Evolutionary conservation across 768 basidiomycete genomes (phyloP), one percentile per base, ranked within the genome.

Genomic region (Fibroporia radiculosa): DNA sequence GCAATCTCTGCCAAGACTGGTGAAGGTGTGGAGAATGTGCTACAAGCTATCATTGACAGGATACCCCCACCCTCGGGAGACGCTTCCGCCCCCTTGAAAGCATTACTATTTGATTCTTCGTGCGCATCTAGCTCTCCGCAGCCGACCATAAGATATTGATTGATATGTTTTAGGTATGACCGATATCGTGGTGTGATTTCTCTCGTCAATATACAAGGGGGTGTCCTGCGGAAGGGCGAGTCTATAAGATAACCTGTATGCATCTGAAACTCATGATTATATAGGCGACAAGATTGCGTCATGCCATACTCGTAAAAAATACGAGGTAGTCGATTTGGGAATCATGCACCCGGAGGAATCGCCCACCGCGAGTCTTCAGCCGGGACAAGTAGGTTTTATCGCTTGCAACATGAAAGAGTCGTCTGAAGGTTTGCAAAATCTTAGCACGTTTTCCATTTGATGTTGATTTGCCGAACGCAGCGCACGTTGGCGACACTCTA

Each of bases 401-500:
- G 86, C 91, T 1, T 98, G 95, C 63, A 95, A 93, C 59, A 98
- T 99, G 95, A 99, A 97, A 62, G 86, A 96, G 54, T 87, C 88
- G 8, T 79, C 86, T 12, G 92, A 98, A 71, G 93, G 93, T 92
- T 45, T 33, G 58, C 31, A 14, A 14, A 6, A 12, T 12, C 16
- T 12, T 24, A 7, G 18, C 6, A 18, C 8, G 13, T 26, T 7
- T 8, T n/a, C 34, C 34, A 35, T 18, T 7, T 19, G 34, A 18
- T 8, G 34, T 22, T 44, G 43, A 31, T 10, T 7, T 1, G 6
- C n/a, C 23, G 31, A 37, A 37, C 40, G 40, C 55, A 96, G 93
- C 93, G 19, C 83, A 86, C 58, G 83, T 98, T 50, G 96, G 96
- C 33, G 96, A 99, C 57, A 99, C 96, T 1, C 71, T 98, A 41